These are phyloP conservation scores for Rhodotorula diobovata DNA, from an alignment of 768 basidiomycete species.

Conservation along the genomic window DNA sequence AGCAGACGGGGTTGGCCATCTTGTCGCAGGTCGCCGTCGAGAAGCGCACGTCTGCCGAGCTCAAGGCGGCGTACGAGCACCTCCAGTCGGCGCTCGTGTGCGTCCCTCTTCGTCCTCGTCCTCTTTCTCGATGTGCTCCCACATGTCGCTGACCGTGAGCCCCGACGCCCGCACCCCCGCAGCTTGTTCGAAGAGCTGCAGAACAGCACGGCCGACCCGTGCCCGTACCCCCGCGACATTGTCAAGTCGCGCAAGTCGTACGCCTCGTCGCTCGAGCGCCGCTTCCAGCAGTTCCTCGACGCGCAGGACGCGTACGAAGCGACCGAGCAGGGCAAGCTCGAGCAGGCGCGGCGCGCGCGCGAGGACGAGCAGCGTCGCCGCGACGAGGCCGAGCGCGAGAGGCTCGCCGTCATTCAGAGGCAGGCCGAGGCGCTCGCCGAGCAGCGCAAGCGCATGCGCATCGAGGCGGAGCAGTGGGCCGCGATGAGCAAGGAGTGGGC, in stretches of 20 bases:
- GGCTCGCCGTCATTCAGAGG: slow-evolving; percentile 61
- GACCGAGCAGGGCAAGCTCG: slow-evolving; percentile 54
- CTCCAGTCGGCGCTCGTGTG: slow-evolving; percentile 83
- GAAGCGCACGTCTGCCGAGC: slow-evolving; percentile 74
- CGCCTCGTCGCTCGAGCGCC: slow-evolving; percentile 76
- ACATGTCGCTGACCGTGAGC: neutral
- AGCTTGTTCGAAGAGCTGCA: slow-evolving; percentile 83
- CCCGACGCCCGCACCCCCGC: neutral
- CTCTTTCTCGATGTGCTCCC: neutral
- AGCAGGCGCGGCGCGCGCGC: slow-evolving; percentile 68
- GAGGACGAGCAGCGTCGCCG: slow-evolving; percentile 70
- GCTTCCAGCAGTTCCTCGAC: slow-evolving; percentile 61
- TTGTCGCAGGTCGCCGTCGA: slow-evolving; percentile 66
- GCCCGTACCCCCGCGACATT: slow-evolving; percentile 80
- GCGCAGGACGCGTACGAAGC: slow-evolving; percentile 43
- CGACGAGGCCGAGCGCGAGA: slow-evolving; percentile 58
- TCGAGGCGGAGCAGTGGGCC: slow-evolving; percentile 75
- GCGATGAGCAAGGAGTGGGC: slow-evolving; percentile 62
- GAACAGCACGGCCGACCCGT: slow-evolving; percentile 60
- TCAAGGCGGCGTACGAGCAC: slow-evolving; percentile 70
- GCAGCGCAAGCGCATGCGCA: slow-evolving; percentile 67
- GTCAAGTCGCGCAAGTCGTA: slow-evolving; percentile 74
- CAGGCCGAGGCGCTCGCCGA: slow-evolving; percentile 76
- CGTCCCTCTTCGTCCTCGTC: slow-evolving; percentile 38
- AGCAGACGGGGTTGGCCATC: slow-evolving; percentile 92